Conservation (phyloP, 2,329 filamentous ascomycete genomes). For the Arthrocladium fulminans region DNA sequence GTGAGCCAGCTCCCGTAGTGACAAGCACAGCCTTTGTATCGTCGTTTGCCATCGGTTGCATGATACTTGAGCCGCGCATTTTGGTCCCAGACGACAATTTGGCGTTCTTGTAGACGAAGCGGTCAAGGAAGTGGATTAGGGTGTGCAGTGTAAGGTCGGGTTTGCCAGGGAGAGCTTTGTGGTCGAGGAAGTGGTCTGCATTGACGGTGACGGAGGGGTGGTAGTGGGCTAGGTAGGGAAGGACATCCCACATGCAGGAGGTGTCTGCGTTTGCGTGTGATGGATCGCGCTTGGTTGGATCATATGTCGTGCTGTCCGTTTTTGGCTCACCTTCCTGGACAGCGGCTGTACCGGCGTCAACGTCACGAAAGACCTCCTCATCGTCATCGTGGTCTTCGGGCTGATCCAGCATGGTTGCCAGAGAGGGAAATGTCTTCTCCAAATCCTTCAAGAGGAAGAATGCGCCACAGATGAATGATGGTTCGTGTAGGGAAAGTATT, state of each 20-base stretch:
- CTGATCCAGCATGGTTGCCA: constrained; percentile 69
- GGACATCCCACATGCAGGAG: constrained; percentile 85
- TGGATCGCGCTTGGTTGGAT: constrained; percentile 83
- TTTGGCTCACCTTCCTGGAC: constrained; percentile 21
- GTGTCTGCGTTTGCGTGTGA: constrained; percentile 87
- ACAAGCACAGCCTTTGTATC: constrained; percentile 54
- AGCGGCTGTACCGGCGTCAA: constrained; percentile 40
- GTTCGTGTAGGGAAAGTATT: constrained; percentile 76
- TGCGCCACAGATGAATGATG: constrained; percentile 86
- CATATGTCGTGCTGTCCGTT: constrained; percentile 48
- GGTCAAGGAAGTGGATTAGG: constrained; percentile 90
- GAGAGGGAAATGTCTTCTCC: constrained; percentile 66
- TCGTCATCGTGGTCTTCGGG: constrained; percentile 70
- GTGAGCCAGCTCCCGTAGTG: constrained; percentile 48
- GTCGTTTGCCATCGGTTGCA: constrained; percentile 76
- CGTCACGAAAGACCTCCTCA: constrained; percentile 62
- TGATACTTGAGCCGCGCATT: constrained; percentile 77
- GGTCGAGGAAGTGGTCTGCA: constrained; percentile 60
- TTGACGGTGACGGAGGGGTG: constrained; percentile 88
- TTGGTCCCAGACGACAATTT: constrained; percentile 54
- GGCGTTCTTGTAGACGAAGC: constrained; percentile 94
- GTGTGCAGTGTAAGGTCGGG: constrained; percentile 85
- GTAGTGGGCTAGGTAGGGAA: constrained; percentile 70
- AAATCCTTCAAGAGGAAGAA: constrained; percentile 81
- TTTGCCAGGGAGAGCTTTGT: constrained; percentile 68